These are phyloP conservation scores for Exophiala alcalophila DNA, from an alignment of 2,329 filamentous ascomycete species.

Conservation along the genomic window DNA sequence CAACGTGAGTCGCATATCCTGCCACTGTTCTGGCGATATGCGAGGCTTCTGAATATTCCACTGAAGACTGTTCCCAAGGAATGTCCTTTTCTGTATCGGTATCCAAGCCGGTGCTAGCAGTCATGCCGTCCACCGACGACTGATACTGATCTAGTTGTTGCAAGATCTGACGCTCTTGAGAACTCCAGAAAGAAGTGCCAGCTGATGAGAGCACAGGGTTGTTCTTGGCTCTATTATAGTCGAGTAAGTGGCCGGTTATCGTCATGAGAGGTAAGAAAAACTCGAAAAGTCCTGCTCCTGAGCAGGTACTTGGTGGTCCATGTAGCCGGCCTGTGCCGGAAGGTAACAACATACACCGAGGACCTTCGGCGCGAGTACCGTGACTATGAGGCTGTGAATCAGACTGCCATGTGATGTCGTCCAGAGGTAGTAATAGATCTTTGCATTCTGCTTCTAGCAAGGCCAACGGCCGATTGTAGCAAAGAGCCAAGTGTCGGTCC, in stretches of 20 bases:
- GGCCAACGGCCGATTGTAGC: conserved; percentile 46
- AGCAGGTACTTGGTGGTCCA: conserved; percentile 34
- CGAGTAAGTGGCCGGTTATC: conserved; percentile 50
- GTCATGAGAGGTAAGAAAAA: conserved; percentile 52
- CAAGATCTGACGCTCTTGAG: conserved; percentile 37
- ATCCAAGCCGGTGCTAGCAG: conserved; percentile 1
- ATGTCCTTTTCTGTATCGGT: conserved; percentile 15
- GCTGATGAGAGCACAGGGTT: conserved; percentile 43
- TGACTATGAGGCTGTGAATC: conserved; percentile 29
- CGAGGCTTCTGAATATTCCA: conserved; percentile 32
- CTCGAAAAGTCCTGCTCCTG: conserved; percentile 49
- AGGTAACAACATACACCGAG: conserved; percentile 33
- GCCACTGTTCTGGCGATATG: conserved; percentile 41
- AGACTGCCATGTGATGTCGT: conserved; percentile 38
- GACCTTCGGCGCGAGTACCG: conserved; percentile 35
- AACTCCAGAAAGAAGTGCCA: conserved; percentile 35
- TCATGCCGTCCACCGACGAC: conserved; percentile 38
- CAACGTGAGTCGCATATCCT: conserved; percentile 49
- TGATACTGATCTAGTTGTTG: conserved; percentile 41
- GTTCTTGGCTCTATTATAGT: conserved; percentile 45
- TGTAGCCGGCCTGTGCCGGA: conserved; percentile 18
- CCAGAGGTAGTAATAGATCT: conserved; percentile 43
- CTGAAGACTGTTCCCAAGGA: conserved; percentile 10
- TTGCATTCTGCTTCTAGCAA: conserved; percentile 50
- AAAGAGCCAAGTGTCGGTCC: conserved; percentile 49